Conservation (phyloP, 768 basidiomycete species). For the Tulasnella sp. region DNA sequence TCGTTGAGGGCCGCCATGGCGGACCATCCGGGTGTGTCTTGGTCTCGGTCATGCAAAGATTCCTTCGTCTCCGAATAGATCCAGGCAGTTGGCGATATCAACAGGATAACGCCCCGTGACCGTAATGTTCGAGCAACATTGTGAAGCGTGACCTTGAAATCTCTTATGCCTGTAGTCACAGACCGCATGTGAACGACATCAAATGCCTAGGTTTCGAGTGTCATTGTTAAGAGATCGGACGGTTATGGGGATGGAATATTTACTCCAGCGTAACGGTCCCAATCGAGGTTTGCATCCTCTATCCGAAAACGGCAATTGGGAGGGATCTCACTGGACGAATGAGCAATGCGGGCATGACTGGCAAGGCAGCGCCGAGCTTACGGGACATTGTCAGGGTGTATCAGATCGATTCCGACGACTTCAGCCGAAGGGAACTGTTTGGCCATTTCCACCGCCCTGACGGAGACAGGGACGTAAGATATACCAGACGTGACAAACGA, state of each 20-base stretch:
- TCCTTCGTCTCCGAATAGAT: not conserved
- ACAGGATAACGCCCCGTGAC: not conserved
- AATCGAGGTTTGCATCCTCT: conserved; percentile 6
- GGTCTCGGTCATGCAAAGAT: not conserved
- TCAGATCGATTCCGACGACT: conserved; percentile 11
- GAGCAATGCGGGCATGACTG: not conserved
- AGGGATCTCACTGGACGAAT: not conserved
- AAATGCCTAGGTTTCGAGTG: not conserved
- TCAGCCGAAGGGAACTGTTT: conserved; percentile 10
- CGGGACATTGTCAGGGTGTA: not conserved
- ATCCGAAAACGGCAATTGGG: conserved; percentile 19
- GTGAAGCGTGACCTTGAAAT: conserved; percentile 1
- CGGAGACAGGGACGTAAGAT: not conserved
- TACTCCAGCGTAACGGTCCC: conserved; percentile 16
- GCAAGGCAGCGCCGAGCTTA: not conserved
- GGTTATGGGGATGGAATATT: not conserved
- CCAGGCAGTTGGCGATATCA: not conserved
- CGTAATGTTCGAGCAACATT: conserved; percentile 18
- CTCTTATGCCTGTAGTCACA: not conserved
- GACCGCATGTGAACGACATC: conserved; percentile 20
- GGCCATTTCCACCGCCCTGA: conserved; percentile 19
- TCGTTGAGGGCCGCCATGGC: conserved; percentile 11
- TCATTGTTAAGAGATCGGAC: not conserved
- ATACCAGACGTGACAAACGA: not conserved
- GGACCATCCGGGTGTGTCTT: not conserved